A percentile compares a stretch with the other conserved stretches of the same genome.
Conservation (phyloP, 164 flowering plant genomes). For the Warburgia ugandensis region DNA sequence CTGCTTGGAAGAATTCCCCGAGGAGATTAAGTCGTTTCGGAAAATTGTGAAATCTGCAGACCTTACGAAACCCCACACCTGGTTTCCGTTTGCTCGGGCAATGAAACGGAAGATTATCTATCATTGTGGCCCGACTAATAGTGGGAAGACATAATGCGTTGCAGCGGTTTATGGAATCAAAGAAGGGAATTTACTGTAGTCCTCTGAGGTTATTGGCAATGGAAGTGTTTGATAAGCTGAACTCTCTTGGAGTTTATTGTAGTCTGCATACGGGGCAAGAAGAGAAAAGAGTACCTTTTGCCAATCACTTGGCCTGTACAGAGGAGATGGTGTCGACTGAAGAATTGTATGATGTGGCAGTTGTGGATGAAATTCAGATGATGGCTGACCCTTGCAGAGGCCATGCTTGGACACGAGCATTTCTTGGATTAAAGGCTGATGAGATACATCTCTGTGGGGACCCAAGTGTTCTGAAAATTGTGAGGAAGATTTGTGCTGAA, state of each 20-base stretch:
- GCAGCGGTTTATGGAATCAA: constrained; percentile 84
- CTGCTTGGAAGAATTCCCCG: constrained; percentile 72
- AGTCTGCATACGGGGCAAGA: constrained; percentile 89
- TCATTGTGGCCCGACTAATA: constrained; percentile 94
- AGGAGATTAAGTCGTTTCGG: constrained; percentile 65
- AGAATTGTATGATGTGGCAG: constrained; percentile 79
- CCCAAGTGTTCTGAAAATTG: constrained; percentile 79
- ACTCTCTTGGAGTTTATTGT: constrained; percentile 72
- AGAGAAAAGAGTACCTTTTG: constrained; percentile 71
- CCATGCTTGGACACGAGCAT: constrained; percentile 88
- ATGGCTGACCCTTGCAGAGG: constrained; percentile 79
- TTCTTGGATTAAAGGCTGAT: constrained; percentile 88
- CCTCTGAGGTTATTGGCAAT: constrained; percentile 88
- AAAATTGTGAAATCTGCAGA: constrained; percentile 65
- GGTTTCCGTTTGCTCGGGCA: constrained; percentile 93
- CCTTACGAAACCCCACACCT: constrained; percentile 81
- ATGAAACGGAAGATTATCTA: constrained; percentile 85
- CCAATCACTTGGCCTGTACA: constrained; percentile 81
- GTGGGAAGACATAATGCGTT: constrained; percentile 93
- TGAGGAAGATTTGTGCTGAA: constrained; percentile 59
- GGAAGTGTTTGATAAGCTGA: constrained; percentile 95
- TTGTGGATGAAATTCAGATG: constrained; percentile 95
- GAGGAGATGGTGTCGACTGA: constrained; percentile 89
- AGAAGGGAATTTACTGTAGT: constrained; percentile 81
- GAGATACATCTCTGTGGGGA: constrained; percentile 97